Evolutionary conservation across 768 basidiomycete genomes (phyloP), one percentile per base, ranked within the genome.

Genomic region (Serendipita indica): DNA sequence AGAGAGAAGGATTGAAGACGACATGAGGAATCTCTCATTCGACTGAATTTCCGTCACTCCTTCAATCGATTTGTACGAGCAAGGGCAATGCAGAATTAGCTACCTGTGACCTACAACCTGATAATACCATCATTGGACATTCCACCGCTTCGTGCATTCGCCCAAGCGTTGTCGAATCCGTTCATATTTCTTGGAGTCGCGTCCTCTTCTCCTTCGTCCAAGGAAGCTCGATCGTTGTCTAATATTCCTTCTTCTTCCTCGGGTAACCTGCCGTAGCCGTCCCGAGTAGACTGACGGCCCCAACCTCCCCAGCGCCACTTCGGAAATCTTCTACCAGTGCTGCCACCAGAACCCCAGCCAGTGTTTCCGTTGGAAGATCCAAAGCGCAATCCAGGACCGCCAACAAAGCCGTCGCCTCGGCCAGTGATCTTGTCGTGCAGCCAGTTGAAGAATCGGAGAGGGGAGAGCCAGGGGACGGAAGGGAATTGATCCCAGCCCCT

Each of bases 401-500:
- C 49, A 54, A 54, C 49, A n/a, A 54, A 54, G 20, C 49, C 49
- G 3, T 54, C 49, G 10, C 49, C 49, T 54, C 49, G 49, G 49
- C 49, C 49, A 22, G 49, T 54, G 10, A 54, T 27, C 32, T 54
- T 54, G 30, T 54, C 49, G 49, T 54, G 49, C n/a, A 54, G 12
- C 10, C 30, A 54, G 22, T 10, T 54, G 5, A 62, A 60, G 45
- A 64, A 16, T n/a, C 62, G 59, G 35, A 63, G 62, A 18, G 62
- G 61, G 2, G 62, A 59, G 41, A 65, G 35, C 22, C 45, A 49
- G 3, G 69, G 65, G 34, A 70, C n/a, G 2, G 58, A 33, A 13
- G 88, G 88, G 33, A 90, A 73, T 65, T 84, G 82, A 63, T 88
- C 83, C 58, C 79, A 72, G 0, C 89, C 88, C 16, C 78, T 77